Conservation (phyloP, 257 asterid species). For the Scutellaria baicalensis region DNA sequence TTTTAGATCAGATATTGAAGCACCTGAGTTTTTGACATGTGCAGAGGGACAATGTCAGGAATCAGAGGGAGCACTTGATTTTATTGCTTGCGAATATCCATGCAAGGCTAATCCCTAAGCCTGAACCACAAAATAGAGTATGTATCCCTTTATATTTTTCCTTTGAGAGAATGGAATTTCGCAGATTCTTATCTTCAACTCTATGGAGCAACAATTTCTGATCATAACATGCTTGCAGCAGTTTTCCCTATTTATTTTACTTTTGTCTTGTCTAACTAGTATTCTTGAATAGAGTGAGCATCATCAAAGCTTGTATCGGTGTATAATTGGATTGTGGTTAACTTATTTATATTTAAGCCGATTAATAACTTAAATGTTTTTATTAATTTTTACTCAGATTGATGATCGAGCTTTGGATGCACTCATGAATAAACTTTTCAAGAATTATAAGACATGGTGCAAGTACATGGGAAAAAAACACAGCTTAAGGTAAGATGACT, state of each 20-base stretch:
- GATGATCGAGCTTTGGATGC: constrained; percentile 82
- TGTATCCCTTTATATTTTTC: not conserved
- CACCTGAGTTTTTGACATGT: constrained; percentile 15
- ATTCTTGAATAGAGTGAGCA: not conserved
- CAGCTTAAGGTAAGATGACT: constrained; percentile 60
- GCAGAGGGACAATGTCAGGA: constrained; percentile 77
- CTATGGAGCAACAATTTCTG: not conserved
- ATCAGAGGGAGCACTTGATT: constrained; percentile 71
- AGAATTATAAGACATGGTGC: constrained; percentile 83
- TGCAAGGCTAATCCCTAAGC: constrained; percentile 63
- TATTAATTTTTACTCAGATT: constrained; percentile 34
- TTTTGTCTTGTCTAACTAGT: not conserved
- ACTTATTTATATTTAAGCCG: not conserved
- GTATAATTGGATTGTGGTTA: not conserved
- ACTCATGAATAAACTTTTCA: constrained; percentile 69
- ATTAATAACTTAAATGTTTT: not conserved
- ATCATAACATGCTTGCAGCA: not conserved
- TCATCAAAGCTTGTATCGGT: not conserved
- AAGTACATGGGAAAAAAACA: constrained; percentile 71
- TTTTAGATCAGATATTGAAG: constrained; percentile 2
- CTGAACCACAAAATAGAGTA: constrained; percentile 65
- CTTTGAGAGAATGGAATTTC: too few relatives aligned
- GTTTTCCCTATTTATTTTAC: not conserved
- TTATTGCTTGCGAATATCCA: constrained; percentile 65
- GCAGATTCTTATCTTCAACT: not conserved